These are phyloP conservation scores for Leishmania turanica DNA, from an alignment of 208 protist genomes.

Conservation along the genomic window DNA sequence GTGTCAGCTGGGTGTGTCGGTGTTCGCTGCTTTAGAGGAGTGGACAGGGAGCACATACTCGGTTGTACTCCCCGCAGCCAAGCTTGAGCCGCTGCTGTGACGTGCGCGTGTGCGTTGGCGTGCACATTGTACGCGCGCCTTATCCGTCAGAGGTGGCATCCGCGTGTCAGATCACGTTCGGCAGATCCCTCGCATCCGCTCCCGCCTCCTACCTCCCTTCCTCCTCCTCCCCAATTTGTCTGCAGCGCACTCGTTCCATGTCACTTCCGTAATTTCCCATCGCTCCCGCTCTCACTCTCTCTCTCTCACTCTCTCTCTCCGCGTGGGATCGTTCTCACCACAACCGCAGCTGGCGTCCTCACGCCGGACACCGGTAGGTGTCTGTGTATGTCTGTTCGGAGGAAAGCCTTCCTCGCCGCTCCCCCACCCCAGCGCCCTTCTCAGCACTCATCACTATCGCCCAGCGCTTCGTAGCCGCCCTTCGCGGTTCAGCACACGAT, in stretches of 20 bases:
- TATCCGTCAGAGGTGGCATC: background rate
- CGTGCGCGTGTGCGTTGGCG: background rate
- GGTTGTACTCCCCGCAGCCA: background rate
- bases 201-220: background rate
- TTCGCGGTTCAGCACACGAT: background rate
- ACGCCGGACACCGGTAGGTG: background rate
- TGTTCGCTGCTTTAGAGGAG: background rate
- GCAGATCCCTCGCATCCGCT: background rate
- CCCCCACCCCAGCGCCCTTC: background rate
- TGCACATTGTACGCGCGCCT: background rate
- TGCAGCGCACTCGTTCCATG: background rate
- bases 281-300: background rate
- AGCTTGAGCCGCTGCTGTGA: background rate
- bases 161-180: background rate
- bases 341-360: background rate
- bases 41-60: background rate
- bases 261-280: background rate
- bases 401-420: background rate
- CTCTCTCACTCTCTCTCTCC: no score
- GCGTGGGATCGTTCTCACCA: background rate
- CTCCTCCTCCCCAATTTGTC: background rate
- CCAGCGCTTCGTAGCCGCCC: slow-evolving; percentile 2
- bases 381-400: background rate
- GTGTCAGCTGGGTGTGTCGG: background rate
- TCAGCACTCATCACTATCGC: background rate